Evolutionary conservation across 441 rosid genomes (phyloP), one percentile per base, ranked within the genome.

Genomic region (Jatropha multifida): DNA sequence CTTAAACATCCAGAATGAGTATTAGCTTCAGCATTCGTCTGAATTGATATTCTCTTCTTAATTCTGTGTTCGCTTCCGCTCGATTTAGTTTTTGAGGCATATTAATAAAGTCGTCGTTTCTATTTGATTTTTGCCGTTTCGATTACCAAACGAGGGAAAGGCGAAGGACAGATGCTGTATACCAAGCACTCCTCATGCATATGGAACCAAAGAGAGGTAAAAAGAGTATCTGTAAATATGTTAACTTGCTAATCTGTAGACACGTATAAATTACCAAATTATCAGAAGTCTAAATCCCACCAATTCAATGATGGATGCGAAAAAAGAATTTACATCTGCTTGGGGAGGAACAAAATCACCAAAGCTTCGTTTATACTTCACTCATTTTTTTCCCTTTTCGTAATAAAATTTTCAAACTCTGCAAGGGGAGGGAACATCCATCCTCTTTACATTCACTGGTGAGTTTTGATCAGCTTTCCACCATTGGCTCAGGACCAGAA

Each of bases 401-500:
- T 27, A 18, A 17, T 20, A 59, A 72, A 62, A 42, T 8, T 14
- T 2, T 26, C 23, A 32, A 69, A 23, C 68, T 52, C 62, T 10
- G 62, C 74, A 56, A 41, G n/a, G 12, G 37, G 44, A 48, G n/a
- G 5, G 13, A 67, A 11, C 44, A 74, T 73, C 58, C 75, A 70
- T 55, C 70, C 48, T 38, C 17, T 69, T 72, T 37, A 79, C 65
- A 9, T n/a, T 7, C 56, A 42, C 46, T 20, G 49, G 67, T 49
- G 72, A 55, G 58, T 26, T 41, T 58, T 23, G 37, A 81, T 94
- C 85, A 94, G 64, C 96, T 77, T 85, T 95, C 97, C 26, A 92
- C 85, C 99, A 96, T 96, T 44, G 98, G 99, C 77, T 94, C 98
- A 40, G 98, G 93, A 32, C 74, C 90, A 46, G 94, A 92, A 48